Evolutionary conservation across 129 eudicot species (phyloP), one percentile per base, ranked within the genome.

Genomic region (Smallanthus sonchifolius): DNA sequence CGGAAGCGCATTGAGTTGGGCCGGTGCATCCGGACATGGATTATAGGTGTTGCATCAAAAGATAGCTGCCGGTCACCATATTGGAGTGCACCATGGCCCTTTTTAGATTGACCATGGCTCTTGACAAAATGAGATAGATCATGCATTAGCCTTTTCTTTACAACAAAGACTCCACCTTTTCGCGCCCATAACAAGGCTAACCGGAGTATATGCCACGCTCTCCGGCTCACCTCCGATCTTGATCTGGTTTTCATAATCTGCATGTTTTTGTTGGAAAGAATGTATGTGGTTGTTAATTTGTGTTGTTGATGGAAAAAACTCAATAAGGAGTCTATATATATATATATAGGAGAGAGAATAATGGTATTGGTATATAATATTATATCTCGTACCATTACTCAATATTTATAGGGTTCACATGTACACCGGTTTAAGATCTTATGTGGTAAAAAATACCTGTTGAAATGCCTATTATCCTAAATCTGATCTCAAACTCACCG

Each of bases 51-150:
- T 0, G 87, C 88, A 13, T 92, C 97, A 62, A 89, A 92, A 0
- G 97, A 92, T n/a, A 92, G 80, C 57, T 92, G 80, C 0, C 93
- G 85, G 5, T 92, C 94, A 0, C 95, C 95, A 59, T 84, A 83
- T 17, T 72, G 72, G 24, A 87, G 70, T 2, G 89, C 84, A 7
- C 87, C 91, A 1, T 56, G 42, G 24, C 37, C 37, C 30, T 39
- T 80, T 38, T 28, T 48, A 11, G 80, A 73, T 2, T 61, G 69
- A 59, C 65, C 39, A 59, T 28, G 38, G 65, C 1, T 28, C 42
- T 69, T 86, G 47, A 87, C 56, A 70, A 80, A 78, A 35, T 84
- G 86, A 0, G 80, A 76, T 32, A 76, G 15, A 6, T 59, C 65
- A 28, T 59, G 65, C 37, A 67, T 39, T 19, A 83, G 72, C 63